These are phyloP conservation scores for Phytophthora capsici DNA, from an alignment of 352 stramenopile genomes.

Conservation along the genomic window DNA sequence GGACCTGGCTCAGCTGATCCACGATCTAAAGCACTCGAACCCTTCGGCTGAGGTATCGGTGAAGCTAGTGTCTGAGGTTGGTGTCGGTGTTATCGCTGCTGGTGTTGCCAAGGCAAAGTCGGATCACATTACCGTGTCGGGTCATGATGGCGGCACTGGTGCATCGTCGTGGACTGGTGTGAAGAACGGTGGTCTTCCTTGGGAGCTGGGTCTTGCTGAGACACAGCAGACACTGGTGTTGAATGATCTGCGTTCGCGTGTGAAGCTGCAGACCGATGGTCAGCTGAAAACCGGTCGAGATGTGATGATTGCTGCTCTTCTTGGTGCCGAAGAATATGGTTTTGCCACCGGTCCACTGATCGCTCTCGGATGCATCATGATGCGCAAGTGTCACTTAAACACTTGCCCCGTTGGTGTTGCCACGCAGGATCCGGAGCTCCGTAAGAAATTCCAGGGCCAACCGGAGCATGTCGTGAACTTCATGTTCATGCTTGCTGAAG, in stretches of 20 bases:
- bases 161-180: constrained; percentile 95
- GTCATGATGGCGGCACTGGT: constrained; percentile 95
- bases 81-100: constrained; percentile 95
- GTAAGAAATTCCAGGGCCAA: constrained; percentile 95
- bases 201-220: constrained; percentile 96
- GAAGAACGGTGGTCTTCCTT: constrained; percentile 94
- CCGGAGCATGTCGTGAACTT: constrained; percentile 98
- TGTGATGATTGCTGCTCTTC: constrained; percentile 93
- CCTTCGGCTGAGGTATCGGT: constrained; percentile 93
- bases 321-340: constrained; percentile 97
- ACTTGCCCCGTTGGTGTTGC: constrained; percentile 98
- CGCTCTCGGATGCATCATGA: constrained; percentile 98
- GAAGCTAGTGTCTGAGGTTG: constrained; percentile 97
- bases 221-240: constrained; percentile 97
- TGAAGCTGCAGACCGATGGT: constrained; percentile 96
- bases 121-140: constrained; percentile 96
- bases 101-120: constrained; percentile 91
- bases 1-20: constrained; percentile 97
- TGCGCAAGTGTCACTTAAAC: constrained; percentile 98
- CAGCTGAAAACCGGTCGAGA: constrained; percentile 95
- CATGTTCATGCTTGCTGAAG: constrained; percentile 96
- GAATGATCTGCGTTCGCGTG: constrained; percentile 93
- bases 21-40: constrained; percentile 98
- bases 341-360: constrained; percentile 96
- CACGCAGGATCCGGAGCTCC: constrained; percentile 96